Evolutionary conservation across 306 rosid species (phyloP), one percentile per base, ranked within the genome.

Genomic region (Castanospermum australe): DNA sequence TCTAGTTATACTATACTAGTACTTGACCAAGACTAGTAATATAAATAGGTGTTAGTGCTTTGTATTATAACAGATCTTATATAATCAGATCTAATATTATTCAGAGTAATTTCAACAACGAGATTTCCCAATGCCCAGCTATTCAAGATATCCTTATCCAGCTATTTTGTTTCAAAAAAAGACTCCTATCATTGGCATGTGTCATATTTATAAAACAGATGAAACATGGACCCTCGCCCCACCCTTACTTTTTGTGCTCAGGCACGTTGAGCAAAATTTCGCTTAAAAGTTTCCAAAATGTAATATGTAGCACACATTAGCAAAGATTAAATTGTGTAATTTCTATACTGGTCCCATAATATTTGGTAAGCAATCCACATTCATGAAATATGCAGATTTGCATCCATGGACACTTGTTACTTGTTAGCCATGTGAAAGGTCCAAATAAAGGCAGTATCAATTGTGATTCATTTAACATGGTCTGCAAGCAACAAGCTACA

Each of bases 401-500:
- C 67, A 54, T 35, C 60, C 44, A 56, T 17, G 44, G 51, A 22
- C 48, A 61, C 45, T 57, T 52, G 21, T 56, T 79, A 61, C 45
- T 57, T 52, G 21, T 56, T 79, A 24, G 14, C 56, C 18, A 81
- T n/a, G 59, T 17, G 63, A 47, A 5, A 57, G 28, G 8, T 64
- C 69, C 48, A 71, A 14, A 64, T n/a, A 42, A 42, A 56, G 56
- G 52, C 13, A 6, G 54, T 60, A 44, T 76, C 36, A 25, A 62
- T 18, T 15, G 18, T 13, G 15, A 59, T 11, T 17, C 52, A 65
- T 33, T 38, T 28, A 54, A 54, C 55, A 78, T 66, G 25, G 47
- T 44, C 47, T 17, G 45, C 61, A 59, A 70, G 64, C 75, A 73
- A 73, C 20, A 69, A 59, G 56, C 82, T 47, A 68, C 33, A 45